Evolutionary conservation across 2,329 filamentous ascomycete species (phyloP).

Genomic region (Chrysoporthe deuterocubensis): DNA sequence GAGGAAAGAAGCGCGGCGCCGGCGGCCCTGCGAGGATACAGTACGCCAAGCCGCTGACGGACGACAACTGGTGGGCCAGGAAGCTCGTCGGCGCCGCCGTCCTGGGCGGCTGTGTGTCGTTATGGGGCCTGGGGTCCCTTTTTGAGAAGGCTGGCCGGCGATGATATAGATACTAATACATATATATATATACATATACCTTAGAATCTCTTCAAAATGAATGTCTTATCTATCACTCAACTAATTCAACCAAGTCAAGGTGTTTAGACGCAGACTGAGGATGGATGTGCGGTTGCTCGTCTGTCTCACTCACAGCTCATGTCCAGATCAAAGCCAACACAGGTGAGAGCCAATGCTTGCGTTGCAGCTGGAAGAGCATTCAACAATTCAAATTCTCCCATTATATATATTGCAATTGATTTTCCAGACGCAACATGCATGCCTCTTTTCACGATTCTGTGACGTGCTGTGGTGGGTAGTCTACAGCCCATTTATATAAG

Average conservation of each 20-base stretch:
- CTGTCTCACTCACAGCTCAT: background rate
- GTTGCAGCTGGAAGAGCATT: background rate
- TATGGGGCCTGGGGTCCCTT: slow-evolving; percentile 63
- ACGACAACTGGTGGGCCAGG: slow-evolving; percentile 70
- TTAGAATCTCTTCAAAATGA: background rate
- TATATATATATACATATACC: background rate
- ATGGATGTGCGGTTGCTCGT: no score
- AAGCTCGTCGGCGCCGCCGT: slow-evolving; percentile 65
- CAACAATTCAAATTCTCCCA: no score
- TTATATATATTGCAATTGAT: no score
- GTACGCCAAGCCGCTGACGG: slow-evolving; percentile 64
- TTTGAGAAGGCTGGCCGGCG: slow-evolving; percentile 43
- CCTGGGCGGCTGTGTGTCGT: slow-evolving; percentile 62
- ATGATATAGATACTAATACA: background rate
- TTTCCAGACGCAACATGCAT: no score
- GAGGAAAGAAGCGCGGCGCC: slow-evolving; percentile 25
- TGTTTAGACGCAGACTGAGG: no score
- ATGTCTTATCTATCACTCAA: no score
- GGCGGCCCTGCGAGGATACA: slow-evolving; percentile 38
- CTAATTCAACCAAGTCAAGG: background rate
- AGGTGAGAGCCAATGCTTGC: background rate
- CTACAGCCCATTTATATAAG: background rate
- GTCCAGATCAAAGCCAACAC: background rate
- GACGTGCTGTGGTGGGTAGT: background rate
- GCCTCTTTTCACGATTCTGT: no score